These are phyloP conservation scores for Capsicum baccatum DNA, from an alignment of 257 asterid species.

Conservation along the genomic window DNA sequence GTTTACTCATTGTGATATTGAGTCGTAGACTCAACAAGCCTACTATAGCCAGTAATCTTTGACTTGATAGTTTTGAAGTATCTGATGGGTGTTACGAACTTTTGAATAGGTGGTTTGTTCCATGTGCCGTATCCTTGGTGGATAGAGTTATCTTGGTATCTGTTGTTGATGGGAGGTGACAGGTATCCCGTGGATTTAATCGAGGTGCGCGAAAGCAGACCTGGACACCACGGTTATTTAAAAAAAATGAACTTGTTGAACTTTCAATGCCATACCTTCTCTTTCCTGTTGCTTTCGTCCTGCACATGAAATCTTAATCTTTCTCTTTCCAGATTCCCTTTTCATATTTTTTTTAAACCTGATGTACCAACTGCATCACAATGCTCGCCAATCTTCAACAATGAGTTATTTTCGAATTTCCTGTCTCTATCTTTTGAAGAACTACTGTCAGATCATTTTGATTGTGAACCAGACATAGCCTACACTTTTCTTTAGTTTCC, in stretches of 20 bases:
- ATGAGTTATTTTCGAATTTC: slow-evolving; percentile 21
- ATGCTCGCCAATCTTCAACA: not conserved
- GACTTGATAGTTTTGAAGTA: not conserved
- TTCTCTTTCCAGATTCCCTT: not conserved
- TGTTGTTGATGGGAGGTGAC: too few species aligned
- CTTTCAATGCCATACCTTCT: not conserved
- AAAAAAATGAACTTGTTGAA: not conserved
- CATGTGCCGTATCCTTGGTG: too few species aligned
- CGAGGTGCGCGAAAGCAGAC: too few species aligned
- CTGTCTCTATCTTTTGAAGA: not conserved
- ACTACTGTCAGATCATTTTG: not conserved
- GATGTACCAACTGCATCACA: slow-evolving; percentile 2
- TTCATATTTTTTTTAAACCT: not conserved
- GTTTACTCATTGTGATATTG: not conserved
- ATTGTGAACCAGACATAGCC: slow-evolving; percentile 2
- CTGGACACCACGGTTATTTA: too few species aligned
- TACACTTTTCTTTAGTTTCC: not conserved
- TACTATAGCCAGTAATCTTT: not conserved
- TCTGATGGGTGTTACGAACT: not conserved
- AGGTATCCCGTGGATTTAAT: too few species aligned
- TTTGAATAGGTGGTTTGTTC: not conserved
- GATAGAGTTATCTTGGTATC: too few species aligned
- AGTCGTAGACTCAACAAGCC: not conserved
- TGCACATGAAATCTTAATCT: not conserved
- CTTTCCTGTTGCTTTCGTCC: not conserved